Percentiles rank a stretch among this genome's conserved stretches.
Evolutionary conservation across 345 rosid species (phyloP).

Genomic region (Durio zibethinus): DNA sequence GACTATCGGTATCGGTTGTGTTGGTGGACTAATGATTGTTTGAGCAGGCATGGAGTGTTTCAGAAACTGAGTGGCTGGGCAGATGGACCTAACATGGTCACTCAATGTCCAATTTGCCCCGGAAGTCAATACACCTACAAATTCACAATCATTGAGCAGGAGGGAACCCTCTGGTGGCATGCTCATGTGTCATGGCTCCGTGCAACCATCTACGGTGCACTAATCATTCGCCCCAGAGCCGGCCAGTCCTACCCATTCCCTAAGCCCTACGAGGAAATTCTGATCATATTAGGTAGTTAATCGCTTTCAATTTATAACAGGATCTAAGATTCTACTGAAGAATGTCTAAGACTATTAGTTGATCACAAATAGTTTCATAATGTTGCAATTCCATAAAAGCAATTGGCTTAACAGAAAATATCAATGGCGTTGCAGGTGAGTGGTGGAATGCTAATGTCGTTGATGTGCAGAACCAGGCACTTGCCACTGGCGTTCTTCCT

Average conservation of each 20-base stretch:
- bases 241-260: constrained; percentile 73
- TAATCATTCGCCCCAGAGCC: constrained; percentile 61
- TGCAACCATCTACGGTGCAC: constrained; percentile 85
- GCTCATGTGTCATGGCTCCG: constrained; percentile 74
- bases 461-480: constrained; percentile 52
- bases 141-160: constrained; percentile 61
- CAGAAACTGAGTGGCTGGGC: constrained; percentile 70
- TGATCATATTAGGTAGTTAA: constrained; percentile 55
- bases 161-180: constrained; percentile 98
- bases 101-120: constrained; percentile 81
- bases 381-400: neutral
- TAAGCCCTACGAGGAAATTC: constrained; percentile 66
- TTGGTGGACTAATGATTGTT: neutral
- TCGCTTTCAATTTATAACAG: neutral
- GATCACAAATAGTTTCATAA: neutral
- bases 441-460: constrained; percentile 83
- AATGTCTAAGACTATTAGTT: neutral
- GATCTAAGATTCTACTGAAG: neutral
- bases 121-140: constrained; percentile 59
- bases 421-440: constrained; percentile 46
- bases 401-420: neutral
- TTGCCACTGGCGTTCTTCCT: constrained; percentile 55
- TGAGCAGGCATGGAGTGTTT: constrained; percentile 76
- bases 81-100: constrained; percentile 75
- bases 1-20: too few species aligned